Conservation (phyloP, 768 basidiomycete species). For the Pulveroboletus frians region DNA sequence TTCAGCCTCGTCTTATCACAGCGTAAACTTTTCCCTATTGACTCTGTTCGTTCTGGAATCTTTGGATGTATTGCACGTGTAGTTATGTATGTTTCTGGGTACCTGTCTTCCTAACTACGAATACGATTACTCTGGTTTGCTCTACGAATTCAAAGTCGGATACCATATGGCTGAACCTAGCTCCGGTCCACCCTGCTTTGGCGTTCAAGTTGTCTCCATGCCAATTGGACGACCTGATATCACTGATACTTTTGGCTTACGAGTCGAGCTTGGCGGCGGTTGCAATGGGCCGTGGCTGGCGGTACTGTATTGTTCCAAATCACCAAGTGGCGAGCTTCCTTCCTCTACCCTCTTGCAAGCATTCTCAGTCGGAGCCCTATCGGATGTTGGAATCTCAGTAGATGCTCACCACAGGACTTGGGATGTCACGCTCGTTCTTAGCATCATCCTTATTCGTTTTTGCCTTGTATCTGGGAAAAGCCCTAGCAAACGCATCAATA, state of each 20-base stretch:
- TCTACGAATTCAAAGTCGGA: slow-evolving; percentile 5
- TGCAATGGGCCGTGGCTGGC: no score
- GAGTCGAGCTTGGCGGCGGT: no score
- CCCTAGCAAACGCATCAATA: slow-evolving; percentile 1
- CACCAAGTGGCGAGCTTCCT: not conserved
- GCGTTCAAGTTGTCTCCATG: not conserved
- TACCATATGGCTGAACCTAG: no score
- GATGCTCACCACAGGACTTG: slow-evolving; percentile 3
- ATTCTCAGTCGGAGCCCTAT: not conserved
- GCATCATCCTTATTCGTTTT: slow-evolving; percentile 6
- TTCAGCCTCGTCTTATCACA: slow-evolving; percentile 13
- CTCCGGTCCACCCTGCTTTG: no score
- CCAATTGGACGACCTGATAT: not conserved
- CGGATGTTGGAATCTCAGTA: slow-evolving; percentile 20
- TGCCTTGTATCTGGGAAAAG: slow-evolving; percentile 7
- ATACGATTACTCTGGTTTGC: slow-evolving; percentile 8
- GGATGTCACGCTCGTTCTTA: slow-evolving; percentile 19
- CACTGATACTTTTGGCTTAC: no score
- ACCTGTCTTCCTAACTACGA: slow-evolving; percentile 29
- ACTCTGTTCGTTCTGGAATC: slow-evolving; percentile 27
- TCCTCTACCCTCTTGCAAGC: not conserved
- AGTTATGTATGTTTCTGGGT: slow-evolving; percentile 36
- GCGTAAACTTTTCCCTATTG: slow-evolving; percentile 18
- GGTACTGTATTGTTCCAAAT: not conserved
- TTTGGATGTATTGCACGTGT: slow-evolving; percentile 34